Conservation (phyloP, 164 flowering plant species). For the Vitis rupestris region DNA sequence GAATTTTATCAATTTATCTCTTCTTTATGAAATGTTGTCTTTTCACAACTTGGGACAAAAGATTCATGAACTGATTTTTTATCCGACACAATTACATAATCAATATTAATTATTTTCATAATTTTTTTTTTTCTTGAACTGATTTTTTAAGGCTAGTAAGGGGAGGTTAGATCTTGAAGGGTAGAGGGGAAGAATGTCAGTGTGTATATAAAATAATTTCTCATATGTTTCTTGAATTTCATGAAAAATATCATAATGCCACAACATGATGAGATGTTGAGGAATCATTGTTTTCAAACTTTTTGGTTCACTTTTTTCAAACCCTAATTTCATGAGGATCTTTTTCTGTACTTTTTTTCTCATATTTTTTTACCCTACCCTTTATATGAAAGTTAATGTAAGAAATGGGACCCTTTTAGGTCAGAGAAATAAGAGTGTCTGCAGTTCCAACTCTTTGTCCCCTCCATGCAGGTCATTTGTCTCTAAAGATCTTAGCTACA, state of each 20-base stretch:
- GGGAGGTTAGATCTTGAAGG: slow-evolving; percentile 1
- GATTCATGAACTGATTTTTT: too few relatives aligned
- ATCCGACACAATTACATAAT: too few relatives aligned
- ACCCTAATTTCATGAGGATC: slow-evolving; percentile 6
- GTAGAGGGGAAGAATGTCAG: slow-evolving; percentile 16
- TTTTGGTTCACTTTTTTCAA: slow-evolving; percentile 14
- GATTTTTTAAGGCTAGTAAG: too few relatives aligned
- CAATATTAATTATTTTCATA: too few relatives aligned
- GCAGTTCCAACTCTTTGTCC: slow-evolving; percentile 11
- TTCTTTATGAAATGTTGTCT: too few relatives aligned
- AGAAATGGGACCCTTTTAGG: slow-evolving; percentile 6
- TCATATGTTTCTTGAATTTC: not conserved
- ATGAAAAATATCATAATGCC: slow-evolving; percentile 21
- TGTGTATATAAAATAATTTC: not conserved
- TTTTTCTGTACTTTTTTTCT: slow-evolving; percentile 4
- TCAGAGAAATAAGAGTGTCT: slow-evolving; percentile 5
- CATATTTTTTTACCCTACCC: not conserved
- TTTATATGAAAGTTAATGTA: slow-evolving; percentile 4
- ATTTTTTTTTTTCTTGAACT: too few relatives aligned
- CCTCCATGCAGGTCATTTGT: not conserved
- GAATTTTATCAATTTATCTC: too few relatives aligned
- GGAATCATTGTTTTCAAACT: slow-evolving; percentile 20
- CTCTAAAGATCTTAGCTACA: too few relatives aligned
- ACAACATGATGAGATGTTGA: slow-evolving; percentile 19
- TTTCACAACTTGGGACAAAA: too few relatives aligned